phyloP scores from a whole-genome alignment of 139 green algal species.

The Pleodorina starrii region DNA sequence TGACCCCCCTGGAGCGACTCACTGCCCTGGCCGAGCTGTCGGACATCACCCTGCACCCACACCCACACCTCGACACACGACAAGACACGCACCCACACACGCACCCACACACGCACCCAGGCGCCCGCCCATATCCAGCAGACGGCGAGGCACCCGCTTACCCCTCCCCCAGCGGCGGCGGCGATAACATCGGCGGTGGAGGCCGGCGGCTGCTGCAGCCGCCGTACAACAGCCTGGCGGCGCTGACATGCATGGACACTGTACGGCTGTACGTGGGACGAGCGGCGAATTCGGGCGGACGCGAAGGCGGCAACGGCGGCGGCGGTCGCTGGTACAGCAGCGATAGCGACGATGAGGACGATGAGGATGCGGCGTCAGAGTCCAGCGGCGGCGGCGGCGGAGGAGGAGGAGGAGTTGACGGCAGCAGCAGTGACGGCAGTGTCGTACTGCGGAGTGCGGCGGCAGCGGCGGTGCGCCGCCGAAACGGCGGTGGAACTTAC shows the following conservation, averaged over 20 bases:
- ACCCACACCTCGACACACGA: too few relatives aligned
- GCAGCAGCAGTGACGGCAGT: background rate
- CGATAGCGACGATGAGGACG: background rate
- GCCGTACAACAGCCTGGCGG: background rate
- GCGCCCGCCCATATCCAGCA: too few relatives aligned
- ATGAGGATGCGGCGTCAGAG: background rate
- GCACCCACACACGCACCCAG: too few relatives aligned
- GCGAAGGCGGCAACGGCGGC: background rate
- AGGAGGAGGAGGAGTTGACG: too few relatives aligned
- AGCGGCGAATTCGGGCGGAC: too few relatives aligned
- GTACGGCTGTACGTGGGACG: background rate
- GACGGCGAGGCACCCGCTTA: too few relatives aligned
- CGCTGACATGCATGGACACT: constrained; percentile 15
- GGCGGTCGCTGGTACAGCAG: background rate
- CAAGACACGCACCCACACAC: too few relatives aligned
- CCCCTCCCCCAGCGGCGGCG: too few relatives aligned
- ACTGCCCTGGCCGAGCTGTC: constrained; percentile 21
- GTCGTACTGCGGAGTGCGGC: background rate
- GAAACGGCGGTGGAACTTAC: background rate
- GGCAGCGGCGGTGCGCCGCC: background rate
- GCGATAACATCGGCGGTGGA: too few relatives aligned
- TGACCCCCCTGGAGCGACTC: constrained; percentile 8
- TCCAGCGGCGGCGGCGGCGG: background rate
- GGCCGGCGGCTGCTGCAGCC: background rate
- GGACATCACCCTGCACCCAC: constrained; percentile 21